A percentile compares a stretch with the other conserved stretches of the same genome.
Evolutionary conservation across 192 early-diverging fungal species (phyloP).

Genomic region (Dimargaris xerosporica): DNA sequence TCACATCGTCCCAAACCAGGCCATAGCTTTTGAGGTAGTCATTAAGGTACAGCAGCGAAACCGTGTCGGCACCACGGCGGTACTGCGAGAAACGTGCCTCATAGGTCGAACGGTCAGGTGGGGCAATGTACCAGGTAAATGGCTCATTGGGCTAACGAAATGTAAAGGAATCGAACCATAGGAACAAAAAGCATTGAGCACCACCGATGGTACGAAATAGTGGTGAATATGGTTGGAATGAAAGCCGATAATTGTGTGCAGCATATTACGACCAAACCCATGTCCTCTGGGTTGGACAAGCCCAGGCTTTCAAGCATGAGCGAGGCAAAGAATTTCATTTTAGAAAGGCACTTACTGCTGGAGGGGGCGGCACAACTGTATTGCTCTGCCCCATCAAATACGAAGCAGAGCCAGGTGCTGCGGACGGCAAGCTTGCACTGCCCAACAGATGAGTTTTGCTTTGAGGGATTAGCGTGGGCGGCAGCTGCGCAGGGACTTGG

Average conservation of each 20-base stretch:
- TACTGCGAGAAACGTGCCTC: slow-evolving; percentile 35
- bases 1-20: slow-evolving; percentile 18
- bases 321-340: too few relatives aligned
- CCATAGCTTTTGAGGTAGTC: slow-evolving; percentile 24
- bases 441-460: slow-evolving; percentile 39
- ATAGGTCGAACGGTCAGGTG: slow-evolving; percentile 36
- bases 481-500: slow-evolving; percentile 40
- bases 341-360: slow-evolving; percentile 14
- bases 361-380: background rate
- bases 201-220: too few relatives aligned
- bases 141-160: slow-evolving; percentile 9
- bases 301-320: too few relatives aligned
- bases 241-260: too few relatives aligned
- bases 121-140: slow-evolving; percentile 50
- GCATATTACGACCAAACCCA: too few relatives aligned
- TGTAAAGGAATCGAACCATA: too few relatives aligned
- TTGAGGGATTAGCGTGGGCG: slow-evolving; percentile 45
- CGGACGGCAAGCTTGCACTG: slow-evolving; percentile 3
- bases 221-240: too few relatives aligned
- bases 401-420: background rate
- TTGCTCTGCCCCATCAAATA: background rate
- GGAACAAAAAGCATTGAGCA: too few relatives aligned
- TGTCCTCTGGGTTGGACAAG: too few relatives aligned
- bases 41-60: slow-evolving; percentile 25
- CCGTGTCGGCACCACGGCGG: slow-evolving; percentile 11